Base-by-base conservation (phyloP, 2,329 filamentous ascomycete species). In the Capronia epimyces region DNA sequence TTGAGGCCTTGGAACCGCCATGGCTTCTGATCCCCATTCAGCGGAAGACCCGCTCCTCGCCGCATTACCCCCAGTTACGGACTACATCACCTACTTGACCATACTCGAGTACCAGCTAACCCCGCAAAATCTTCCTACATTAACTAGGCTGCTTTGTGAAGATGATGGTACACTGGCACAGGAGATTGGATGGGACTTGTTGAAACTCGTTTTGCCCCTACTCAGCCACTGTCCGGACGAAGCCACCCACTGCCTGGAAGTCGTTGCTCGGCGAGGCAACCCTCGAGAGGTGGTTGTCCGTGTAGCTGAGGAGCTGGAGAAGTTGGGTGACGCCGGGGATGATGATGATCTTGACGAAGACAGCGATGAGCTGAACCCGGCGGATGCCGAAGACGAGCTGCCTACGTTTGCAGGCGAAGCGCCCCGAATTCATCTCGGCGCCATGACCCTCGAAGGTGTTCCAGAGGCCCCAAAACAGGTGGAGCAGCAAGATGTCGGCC, bases 141-240 rank as follows among this genome's bases (percentile, higher is more conserved):
- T 84, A 20, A 80, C 81, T 60, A 68, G 73, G 29, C 70, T 83
- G 16, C 69, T 84, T 12, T 79, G 82, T 63, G 80, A 83, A 71
- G 73, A 77, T 53, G 80, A 84, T 71, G 72, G 76, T 51, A 75
- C 73, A 41, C 65, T 84, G 29, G 82, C 80, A 3, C 73, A 73
- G 39, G 81, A 82, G 57, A 84, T 84, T 60, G 81, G 81, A 52
- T 84, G 81, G 81, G 81, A 84, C 64, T 65, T 84, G 36, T 76
- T 84, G 4, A 78, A 82, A 59, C 65, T 83, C 8, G 71, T 84
- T 1, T 68, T 83, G 13, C 81, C 80, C 1, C 71, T 82, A 53
- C 66, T 84, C 3, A 79, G 80, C 1, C 71, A 74, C 2, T 45
- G 25, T 29, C 53, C 56, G 22, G 49, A 47, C 16, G 48, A 56